phyloP scores from a whole-genome alignment of 768 basidiomycete genomes.

The Cystofilobasidium bisporidii region DNA sequence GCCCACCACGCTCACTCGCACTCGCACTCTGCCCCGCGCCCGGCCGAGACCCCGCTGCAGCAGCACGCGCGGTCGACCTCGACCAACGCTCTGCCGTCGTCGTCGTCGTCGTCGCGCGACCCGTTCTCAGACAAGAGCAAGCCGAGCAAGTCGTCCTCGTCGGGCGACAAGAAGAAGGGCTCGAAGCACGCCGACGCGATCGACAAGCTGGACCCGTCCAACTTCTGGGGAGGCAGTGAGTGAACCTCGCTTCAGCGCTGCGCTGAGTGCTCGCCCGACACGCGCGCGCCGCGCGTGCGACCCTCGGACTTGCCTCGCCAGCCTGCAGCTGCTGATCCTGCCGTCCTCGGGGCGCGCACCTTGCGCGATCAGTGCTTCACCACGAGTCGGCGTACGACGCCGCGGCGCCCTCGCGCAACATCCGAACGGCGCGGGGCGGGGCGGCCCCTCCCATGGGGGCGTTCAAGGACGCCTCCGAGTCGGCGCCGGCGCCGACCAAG shows the following conservation, averaged over 20 bases:
- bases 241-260: not conserved
- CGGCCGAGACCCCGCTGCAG: not conserved
- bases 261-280: too few relatives aligned
- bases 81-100: constrained; percentile 1
- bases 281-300: too few relatives aligned
- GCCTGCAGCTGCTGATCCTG: too few relatives aligned
- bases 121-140: constrained; percentile 6
- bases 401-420: constrained; percentile 80
- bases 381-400: constrained; percentile 89
- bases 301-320: too few relatives aligned
- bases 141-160: constrained; percentile 1
- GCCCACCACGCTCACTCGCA: not conserved
- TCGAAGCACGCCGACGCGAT: constrained; percentile 21
- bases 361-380: constrained; percentile 59
- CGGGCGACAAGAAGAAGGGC: constrained; percentile 18
- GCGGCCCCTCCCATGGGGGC: constrained; percentile 63
- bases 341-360: too few relatives aligned
- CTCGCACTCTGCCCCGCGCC: not conserved
- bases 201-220: constrained; percentile 26
- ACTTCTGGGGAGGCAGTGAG: constrained; percentile 27
- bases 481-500: not conserved
- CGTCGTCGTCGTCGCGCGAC: not conserved
- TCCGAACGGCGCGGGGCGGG: constrained; percentile 46
- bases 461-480: constrained; percentile 35
- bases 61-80: constrained; percentile 1